Conservation (phyloP, 2,329 filamentous ascomycete species). For the Claviceps humidiphila region DNA sequence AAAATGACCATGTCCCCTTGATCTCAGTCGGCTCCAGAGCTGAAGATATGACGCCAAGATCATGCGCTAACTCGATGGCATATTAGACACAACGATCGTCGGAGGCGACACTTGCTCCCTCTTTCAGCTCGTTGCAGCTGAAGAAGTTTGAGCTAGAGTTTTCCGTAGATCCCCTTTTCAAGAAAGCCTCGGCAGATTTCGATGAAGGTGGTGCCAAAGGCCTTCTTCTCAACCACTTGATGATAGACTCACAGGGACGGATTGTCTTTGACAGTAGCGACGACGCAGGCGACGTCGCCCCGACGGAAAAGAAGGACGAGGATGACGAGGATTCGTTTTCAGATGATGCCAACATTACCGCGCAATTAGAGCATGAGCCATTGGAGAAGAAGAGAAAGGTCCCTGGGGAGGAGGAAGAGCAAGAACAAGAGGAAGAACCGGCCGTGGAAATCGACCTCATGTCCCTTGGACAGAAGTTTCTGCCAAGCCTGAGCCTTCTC, state of each 20-base stretch:
- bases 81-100: conserved; percentile 57
- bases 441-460: conserved; percentile 64
- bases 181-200: conserved; percentile 96
- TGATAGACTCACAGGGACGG: conserved; percentile 79
- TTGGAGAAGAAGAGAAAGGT: conserved; percentile 27
- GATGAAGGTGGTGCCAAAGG: conserved; percentile 97
- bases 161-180: conserved; percentile 94
- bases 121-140: conserved; percentile 75
- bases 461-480: conserved; percentile 66
- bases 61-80: not conserved
- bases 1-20: too few relatives aligned
- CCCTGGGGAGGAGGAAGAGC: conserved; percentile 9
- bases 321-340: conserved; percentile 24
- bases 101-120: conserved; percentile 83
- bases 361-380: conserved; percentile 29
- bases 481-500: conserved; percentile 63
- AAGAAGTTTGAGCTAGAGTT: conserved; percentile 98
- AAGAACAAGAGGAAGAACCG: conserved; percentile 35
- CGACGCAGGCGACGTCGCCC: conserved; percentile 47
- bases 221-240: conserved; percentile 86
- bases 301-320: conserved; percentile 21
- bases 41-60: not conserved
- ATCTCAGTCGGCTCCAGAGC: not conserved
- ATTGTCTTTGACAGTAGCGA: conserved; percentile 99
- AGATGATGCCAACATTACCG: conserved; percentile 16